Evolutionary conservation across 2,329 filamentous ascomycete genomes (phyloP).

Genomic region (Fusarium heterosporum): DNA sequence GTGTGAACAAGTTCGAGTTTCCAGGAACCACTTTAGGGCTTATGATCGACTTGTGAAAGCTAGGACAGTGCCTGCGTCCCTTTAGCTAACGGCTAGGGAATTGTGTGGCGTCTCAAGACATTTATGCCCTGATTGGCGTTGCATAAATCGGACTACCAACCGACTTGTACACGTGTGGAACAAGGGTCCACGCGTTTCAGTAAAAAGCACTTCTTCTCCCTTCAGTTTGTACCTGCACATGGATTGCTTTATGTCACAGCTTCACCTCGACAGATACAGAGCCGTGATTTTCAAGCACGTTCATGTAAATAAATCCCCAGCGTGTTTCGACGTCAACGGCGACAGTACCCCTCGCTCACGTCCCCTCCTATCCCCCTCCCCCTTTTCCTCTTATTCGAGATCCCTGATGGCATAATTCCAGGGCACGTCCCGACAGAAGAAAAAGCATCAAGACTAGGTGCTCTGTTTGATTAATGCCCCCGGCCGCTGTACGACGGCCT

Average conservation of each 20-base stretch:
- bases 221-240: slow-evolving; percentile 9
- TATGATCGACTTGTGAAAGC: slow-evolving; percentile 26
- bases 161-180: slow-evolving; percentile 42
- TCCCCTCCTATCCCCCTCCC: slow-evolving; percentile 29
- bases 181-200: slow-evolving; percentile 42
- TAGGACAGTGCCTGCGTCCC: slow-evolving; percentile 6
- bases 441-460: slow-evolving; percentile 40
- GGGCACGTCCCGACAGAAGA: slow-evolving; percentile 40
- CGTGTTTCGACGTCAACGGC: slow-evolving; percentile 34
- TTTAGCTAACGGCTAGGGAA: slow-evolving; percentile 15
- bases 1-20: neutral
- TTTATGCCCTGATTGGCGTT: slow-evolving; percentile 35
- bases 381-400: slow-evolving; percentile 26
- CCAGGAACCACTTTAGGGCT: slow-evolving; percentile 24
- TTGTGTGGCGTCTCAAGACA: slow-evolving; percentile 30
- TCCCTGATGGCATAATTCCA: slow-evolving; percentile 37
- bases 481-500: slow-evolving; percentile 45
- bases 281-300: slow-evolving; percentile 10
- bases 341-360: slow-evolving; percentile 21
- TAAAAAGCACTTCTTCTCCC: slow-evolving; percentile 29
- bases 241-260: slow-evolving; percentile 8
- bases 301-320: slow-evolving; percentile 8
- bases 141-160: slow-evolving; percentile 32
- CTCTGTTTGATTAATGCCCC: slow-evolving; percentile 44
- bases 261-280: neutral